Percentiles rank a stretch among this genome's conserved stretches.
Conservation (phyloP, 1,284 basidiomycete species). For the Marasmius sp. region DNA sequence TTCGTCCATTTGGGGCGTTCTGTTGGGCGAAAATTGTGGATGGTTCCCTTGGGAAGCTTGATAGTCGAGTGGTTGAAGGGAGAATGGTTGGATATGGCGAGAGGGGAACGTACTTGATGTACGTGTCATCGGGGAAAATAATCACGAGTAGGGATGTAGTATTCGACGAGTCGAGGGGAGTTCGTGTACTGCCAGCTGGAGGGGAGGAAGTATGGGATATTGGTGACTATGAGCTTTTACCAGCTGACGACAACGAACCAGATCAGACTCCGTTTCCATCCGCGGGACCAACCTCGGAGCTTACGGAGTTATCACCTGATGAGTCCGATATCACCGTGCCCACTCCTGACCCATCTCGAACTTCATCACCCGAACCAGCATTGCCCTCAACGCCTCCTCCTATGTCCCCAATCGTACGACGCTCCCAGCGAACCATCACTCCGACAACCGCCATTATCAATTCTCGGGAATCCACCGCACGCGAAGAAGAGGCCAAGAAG, state of each 20-base stretch:
- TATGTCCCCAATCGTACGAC: no score
- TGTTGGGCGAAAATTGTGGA: conserved; percentile 25
- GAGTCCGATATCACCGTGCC: no score
- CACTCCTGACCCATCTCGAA: no score
- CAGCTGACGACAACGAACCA: not conserved
- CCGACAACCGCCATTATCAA: no score
- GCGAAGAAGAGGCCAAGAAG: no score
- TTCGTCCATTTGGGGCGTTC: conserved; percentile 21
- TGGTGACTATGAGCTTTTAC: not conserved
- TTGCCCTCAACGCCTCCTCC: no score
- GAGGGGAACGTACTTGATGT: conserved; percentile 20
- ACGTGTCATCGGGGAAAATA: conserved; percentile 1
- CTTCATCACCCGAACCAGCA: no score
- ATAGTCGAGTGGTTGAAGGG: conserved; percentile 16
- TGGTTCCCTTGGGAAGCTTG: conserved; percentile 20
- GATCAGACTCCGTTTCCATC: no score
- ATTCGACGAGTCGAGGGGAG: conserved; percentile 21
- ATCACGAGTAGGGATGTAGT: conserved; percentile 20
- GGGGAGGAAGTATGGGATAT: not conserved
- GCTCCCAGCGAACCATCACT: no score
- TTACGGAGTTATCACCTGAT: no score
- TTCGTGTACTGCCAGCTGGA: conserved; percentile 8
- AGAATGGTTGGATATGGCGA: conserved; percentile 23
- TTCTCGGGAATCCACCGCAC: no score
- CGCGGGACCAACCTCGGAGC: no score